Evolutionary conservation across 306 rosid genomes (phyloP), one percentile per base, ranked within the genome.

Genomic region (Coriaria nepalensis): DNA sequence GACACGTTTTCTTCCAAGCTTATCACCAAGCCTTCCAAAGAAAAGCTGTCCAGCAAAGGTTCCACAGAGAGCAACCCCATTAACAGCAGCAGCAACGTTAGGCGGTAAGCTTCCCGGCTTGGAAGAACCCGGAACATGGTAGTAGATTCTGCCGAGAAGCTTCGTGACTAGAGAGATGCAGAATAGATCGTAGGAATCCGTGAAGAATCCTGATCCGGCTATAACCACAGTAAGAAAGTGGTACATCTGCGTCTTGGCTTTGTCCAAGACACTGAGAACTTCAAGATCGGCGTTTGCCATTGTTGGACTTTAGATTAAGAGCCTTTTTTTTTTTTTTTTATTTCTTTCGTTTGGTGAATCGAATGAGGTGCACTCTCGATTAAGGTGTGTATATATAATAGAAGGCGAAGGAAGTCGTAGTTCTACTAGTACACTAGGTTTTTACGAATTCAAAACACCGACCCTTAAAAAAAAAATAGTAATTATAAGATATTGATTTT

Each of bases 21-120:
- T 76, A 44, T 76, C 75, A 3, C 82, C 72, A 2, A 76, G 75
- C 71, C 72, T 50, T n/a, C 78, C 73, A 4, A 69, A 69, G 52
- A 69, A 63, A 29, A 63, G 70, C 10, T 63, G 75, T 2, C 75
- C 29, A 20, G 29, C 29, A 20, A 20, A 20, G 29, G 29, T 20
- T 20, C 29, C 29, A 20, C 70, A 67, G 6, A 70, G 64, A 0
- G 77, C 71, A 10, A 70, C 77, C 8, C 77, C 77, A 10, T 75
- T 75, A 4, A 75, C 81, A 1, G 81, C 72, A 0, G 56, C 40
- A 0, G 77, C 70, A 6, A 63, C 55, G 37, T 53, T 56, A 0
- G 81, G 74, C 1, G 81, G 81, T 8, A 75, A 65, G 13, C 13
- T 62, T 0, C 77, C 77, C 0, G 81, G 81, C 13, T 60, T 67